Evolutionary conservation across 2,329 filamentous ascomycete genomes (phyloP), one percentile per base, ranked within the genome.

Genomic region (Trichoderma breve): DNA sequence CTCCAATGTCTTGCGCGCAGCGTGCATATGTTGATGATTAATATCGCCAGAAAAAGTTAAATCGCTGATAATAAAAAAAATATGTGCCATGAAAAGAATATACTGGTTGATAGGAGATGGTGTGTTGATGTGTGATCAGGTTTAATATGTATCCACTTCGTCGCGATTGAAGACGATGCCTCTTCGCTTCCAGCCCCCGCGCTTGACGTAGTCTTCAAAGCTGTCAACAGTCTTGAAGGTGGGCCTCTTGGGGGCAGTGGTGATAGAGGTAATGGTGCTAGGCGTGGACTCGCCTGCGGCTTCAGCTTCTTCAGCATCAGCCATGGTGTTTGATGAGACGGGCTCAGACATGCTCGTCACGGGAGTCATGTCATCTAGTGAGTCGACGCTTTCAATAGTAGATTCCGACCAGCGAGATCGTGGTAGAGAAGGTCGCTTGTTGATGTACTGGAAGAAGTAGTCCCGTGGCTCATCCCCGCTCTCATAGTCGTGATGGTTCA

Each of bases 341-440:
- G 57, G 55, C 21, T 51, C 57, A 21, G 72, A 72, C 53, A 60
- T 64, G 36, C 62, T 73, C 21, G 68, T 65, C 18, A 26, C 36
- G 24, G 72, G 72, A 21, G 72, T 74, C 55, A 68, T 72, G 6
- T 77, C 74, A n/a, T 79, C 78, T 36, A 78, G 72, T 65, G 75
- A 76, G 61, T 76, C 75, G 28, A 79, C 70, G 1, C 83, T 84
- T 6, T 76, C 75, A 39, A 79, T 73, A 3, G 83, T 84, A 8
- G 83, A 84, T 68, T 83, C 82, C 51, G 83, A 84, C 83, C 83
- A 84, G 71, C 79, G 80, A 24, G 82, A 84, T 65, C 79, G 77
- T 2, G 78, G 80, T 74, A 82, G 72, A 4, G 76, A 73, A 24
- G 81, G 80, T 21, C 78, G 77, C 72, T 76, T 74, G 39, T 76